Evolutionary conservation across 2,329 filamentous ascomycete genomes (phyloP).

Genomic region (Penicillium sp.): DNA sequence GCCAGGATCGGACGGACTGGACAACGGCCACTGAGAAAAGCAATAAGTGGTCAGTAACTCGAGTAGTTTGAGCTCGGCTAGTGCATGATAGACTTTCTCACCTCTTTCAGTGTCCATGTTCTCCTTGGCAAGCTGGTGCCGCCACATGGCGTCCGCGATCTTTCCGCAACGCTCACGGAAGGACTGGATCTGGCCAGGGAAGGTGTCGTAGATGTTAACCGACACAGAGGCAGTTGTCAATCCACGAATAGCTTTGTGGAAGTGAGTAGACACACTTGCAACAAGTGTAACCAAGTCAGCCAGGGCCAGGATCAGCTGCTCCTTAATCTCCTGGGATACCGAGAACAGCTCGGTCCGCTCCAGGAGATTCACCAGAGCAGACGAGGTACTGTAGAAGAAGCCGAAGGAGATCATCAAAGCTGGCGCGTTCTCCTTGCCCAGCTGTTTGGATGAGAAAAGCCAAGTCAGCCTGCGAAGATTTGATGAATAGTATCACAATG

Average conservation of each 20-base stretch:
- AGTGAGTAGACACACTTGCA: constrained; percentile 37
- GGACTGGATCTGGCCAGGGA: constrained; percentile 38
- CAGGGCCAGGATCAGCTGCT: constrained; percentile 46
- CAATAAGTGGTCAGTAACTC: neutral
- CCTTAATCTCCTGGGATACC: constrained; percentile 50
- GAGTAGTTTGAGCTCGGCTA: neutral
- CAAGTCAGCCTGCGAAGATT: neutral
- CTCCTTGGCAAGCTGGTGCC: constrained; percentile 38
- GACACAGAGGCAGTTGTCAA: constrained; percentile 28
- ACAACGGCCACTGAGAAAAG: constrained; percentile 29
- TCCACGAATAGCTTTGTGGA: constrained; percentile 33
- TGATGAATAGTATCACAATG: neutral
- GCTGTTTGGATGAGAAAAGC: constrained; percentile 8
- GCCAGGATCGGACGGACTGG: constrained; percentile 38
- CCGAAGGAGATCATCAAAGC: constrained; percentile 55
- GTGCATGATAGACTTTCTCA: constrained; percentile 10
- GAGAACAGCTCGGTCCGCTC: constrained; percentile 51
- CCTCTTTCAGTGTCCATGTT: constrained; percentile 33
- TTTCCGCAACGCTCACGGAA: constrained; percentile 39
- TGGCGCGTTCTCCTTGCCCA: constrained; percentile 22
- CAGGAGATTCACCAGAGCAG: constrained; percentile 46
- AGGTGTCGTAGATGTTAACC: constrained; percentile 43
- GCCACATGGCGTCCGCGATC: constrained; percentile 44
- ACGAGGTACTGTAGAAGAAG: constrained; percentile 53
- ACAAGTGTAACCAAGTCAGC: constrained; percentile 39